Conservation (phyloP, 2,329 filamentous ascomycete species). For the Fusarium sublunatum region DNA sequence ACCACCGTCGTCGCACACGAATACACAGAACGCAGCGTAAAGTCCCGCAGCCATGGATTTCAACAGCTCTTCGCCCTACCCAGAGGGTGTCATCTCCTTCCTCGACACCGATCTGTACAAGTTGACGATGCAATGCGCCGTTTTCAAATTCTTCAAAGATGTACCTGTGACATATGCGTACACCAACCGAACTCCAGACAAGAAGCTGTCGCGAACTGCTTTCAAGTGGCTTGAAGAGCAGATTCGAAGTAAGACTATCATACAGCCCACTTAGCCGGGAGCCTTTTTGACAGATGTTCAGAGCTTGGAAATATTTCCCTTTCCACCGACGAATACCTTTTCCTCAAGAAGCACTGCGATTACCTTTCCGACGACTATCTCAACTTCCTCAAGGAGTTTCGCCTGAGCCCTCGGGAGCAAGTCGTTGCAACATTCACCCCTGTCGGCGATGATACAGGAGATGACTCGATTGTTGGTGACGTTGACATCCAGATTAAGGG, state of each 20-base stretch:
- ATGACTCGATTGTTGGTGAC: slow-evolving; percentile 76
- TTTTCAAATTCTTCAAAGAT: slow-evolving; percentile 90
- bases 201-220: slow-evolving; percentile 85
- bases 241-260: slow-evolving; percentile 73
- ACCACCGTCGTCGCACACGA: background rate
- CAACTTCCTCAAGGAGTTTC: slow-evolving; percentile 82
- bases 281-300: slow-evolving; percentile 53
- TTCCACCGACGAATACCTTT: slow-evolving; percentile 81
- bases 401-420: slow-evolving; percentile 83
- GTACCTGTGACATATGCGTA: slow-evolving; percentile 89
- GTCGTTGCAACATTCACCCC: slow-evolving; percentile 75
- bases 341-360: slow-evolving; percentile 80
- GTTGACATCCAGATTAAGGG: slow-evolving; percentile 82
- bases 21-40: background rate
- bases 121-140: slow-evolving; percentile 97
- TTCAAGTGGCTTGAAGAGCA: slow-evolving; percentile 88
- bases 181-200: slow-evolving; percentile 94
- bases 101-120: slow-evolving; percentile 92
- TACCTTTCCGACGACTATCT: slow-evolving; percentile 86
- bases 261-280: background rate
- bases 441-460: slow-evolving; percentile 66
- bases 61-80: slow-evolving; percentile 73
- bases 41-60: slow-evolving; percentile 66
- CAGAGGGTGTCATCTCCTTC: slow-evolving; percentile 84
- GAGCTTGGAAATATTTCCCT: slow-evolving; percentile 86